phyloP scores from a whole-genome alignment of 1,139 yeast species.

The Lodderomyces pseudojiufengensis region DNA sequence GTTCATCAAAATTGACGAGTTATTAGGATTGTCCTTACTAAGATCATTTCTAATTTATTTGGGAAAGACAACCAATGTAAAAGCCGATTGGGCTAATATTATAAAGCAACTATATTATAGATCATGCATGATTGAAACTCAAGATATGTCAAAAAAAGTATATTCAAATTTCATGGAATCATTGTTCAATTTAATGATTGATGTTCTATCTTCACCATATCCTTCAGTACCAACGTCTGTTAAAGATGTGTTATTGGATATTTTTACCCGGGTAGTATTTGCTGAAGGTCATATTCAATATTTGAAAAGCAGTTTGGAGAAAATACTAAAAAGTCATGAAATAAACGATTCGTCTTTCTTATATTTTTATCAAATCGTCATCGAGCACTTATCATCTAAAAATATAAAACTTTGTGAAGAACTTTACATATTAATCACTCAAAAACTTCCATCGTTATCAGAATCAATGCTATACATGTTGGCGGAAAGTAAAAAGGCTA shows the following conservation, averaged over 20 bases:
- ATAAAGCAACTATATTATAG: slow-evolving; percentile 24
- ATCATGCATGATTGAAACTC: slow-evolving; percentile 23
- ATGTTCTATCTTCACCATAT: slow-evolving; percentile 5
- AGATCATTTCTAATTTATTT: not conserved
- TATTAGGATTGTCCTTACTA: slow-evolving; percentile 2
- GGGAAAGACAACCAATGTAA: too few relatives aligned
- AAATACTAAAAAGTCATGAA: slow-evolving; percentile 15
- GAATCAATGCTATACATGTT: slow-evolving; percentile 37
- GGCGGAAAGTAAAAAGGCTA: slow-evolving; percentile 40
- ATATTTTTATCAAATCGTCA: slow-evolving; percentile 24
- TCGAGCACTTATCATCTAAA: slow-evolving; percentile 22
- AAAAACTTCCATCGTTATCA: slow-evolving; percentile 30
- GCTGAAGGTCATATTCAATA: slow-evolving; percentile 16
- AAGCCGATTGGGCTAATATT: slow-evolving; percentile 19
- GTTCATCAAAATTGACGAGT: slow-evolving; percentile 35
- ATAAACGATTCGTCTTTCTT: slow-evolving; percentile 16
- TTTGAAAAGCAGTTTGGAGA: slow-evolving; percentile 19
- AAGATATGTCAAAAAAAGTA: slow-evolving; percentile 30
- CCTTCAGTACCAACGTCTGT: not conserved
- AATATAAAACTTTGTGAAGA: slow-evolving; percentile 41
- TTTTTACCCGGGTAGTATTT: slow-evolving; percentile 19
- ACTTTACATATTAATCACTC: slow-evolving; percentile 34
- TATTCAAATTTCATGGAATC: slow-evolving; percentile 24
- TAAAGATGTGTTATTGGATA: slow-evolving; percentile 6
- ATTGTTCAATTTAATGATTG: slow-evolving; percentile 16